Evolutionary conservation across 2,329 filamentous ascomycete genomes (phyloP), one percentile per base, ranked within the genome.

Genomic region (Xylariaceae sp.): DNA sequence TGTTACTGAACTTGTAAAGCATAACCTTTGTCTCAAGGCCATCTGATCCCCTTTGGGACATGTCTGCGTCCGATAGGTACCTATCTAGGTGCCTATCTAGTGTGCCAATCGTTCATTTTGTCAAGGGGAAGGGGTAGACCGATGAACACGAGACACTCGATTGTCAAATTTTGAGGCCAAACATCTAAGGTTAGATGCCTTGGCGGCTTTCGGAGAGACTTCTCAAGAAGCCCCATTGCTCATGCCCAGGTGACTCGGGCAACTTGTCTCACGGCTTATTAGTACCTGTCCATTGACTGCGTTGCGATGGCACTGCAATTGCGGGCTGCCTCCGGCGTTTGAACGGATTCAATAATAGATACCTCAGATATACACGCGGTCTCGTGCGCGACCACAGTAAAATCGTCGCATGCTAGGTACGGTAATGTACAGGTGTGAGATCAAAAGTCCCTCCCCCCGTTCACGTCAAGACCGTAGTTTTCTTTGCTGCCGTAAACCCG

Each of bases 391-490:
- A 19, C 30, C 19, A 31, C 29, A 35, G 39, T 49, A 45, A 19
- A 29, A 55, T 48, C 32, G 12, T 37, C 26, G 31, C 19, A 47
- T 43, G 31, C 3, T n/a, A 19, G 32, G 29, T 26, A 11, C 31
- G 7, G 30, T 43, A 34, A 56, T 52, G 30, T 45, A 52, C 53
- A 50, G 19, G n/a, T 51, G 11, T 6, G n/a, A 47, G 26, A 30
- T 44, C 42, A 30, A 30, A 27, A 31, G 12, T 45, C 26, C 31
- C 47, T 26, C 32, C 8, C n/a, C 8, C 26, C n/a, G 11, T 43
- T 46, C 29, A 2, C 37, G 32, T 42, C 63, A 37, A 77, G 60
- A 3, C 74, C 73, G 52, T 76, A 77, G 57, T 57, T 72, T 51
- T 62, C 63, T 3, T 67, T 68, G 59, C 69, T 75, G 55, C 72